A percentile compares a stretch with the other conserved stretches of the same genome.
Evolutionary conservation across 2,329 filamentous ascomycete genomes (phyloP).

Genomic region (Fusarium irregulare): DNA sequence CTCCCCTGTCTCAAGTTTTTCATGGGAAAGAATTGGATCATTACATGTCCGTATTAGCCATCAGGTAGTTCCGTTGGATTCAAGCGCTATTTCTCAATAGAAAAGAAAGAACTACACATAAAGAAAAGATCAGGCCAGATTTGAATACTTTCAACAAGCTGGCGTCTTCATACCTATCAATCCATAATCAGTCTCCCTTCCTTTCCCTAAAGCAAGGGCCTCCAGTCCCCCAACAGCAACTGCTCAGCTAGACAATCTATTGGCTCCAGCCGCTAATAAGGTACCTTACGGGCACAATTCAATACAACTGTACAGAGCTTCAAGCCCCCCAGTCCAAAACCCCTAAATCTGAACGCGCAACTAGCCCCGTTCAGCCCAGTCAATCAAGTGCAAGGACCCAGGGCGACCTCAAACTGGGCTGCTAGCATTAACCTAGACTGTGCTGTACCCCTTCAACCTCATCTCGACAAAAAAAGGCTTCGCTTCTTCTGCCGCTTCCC

Average conservation of each 20-base stretch:
- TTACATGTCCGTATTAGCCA: not conserved
- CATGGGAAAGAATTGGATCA: not conserved
- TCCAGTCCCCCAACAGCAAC: constrained; percentile 13
- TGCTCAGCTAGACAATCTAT: constrained; percentile 9
- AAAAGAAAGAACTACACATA: not conserved
- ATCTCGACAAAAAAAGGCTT: constrained; percentile 37
- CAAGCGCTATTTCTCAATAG: not conserved
- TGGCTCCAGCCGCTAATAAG: constrained; percentile 32
- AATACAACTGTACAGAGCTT: constrained; percentile 1
- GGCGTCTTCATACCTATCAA: not conserved
- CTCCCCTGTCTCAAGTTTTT: not conserved
- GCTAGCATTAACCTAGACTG: constrained; percentile 1
- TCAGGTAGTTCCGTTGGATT: no score
- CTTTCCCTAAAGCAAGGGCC: not conserved
- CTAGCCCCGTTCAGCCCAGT: constrained; percentile 45
- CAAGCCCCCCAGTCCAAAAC: constrained; percentile 37
- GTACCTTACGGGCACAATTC: not conserved
- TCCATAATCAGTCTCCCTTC: constrained; percentile 5
- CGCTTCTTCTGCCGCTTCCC: constrained; percentile 16
- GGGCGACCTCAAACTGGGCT: constrained; percentile 20
- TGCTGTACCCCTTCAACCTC: constrained; percentile 43
- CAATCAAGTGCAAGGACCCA: constrained; percentile 38
- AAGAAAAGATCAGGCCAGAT: constrained; percentile 4
- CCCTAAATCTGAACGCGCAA: constrained; percentile 47
- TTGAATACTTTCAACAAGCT: not conserved